Percentiles rank a stretch among this genome's conserved stretches.
These are phyloP conservation scores for Blakeslea trispora DNA, from an alignment of 371 early-diverging fungal genomes.

Conservation along the genomic window DNA sequence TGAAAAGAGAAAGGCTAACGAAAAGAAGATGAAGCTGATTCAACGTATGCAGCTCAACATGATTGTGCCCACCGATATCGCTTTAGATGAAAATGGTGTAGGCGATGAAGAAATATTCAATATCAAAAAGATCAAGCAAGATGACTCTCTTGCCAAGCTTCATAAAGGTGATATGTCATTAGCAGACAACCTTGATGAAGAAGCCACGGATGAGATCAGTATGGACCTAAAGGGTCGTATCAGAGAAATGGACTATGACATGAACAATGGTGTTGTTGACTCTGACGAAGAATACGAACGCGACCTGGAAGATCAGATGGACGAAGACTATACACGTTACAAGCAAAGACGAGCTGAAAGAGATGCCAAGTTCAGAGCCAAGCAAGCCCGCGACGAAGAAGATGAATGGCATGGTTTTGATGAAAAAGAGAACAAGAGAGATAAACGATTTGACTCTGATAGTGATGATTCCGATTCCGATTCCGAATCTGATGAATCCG, in stretches of 20 bases:
- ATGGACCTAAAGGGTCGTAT: constrained; percentile 33
- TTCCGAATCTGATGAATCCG: too few species aligned
- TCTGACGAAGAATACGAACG: constrained; percentile 48
- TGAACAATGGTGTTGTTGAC: constrained; percentile 44
- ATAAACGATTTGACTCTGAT: constrained; percentile 30
- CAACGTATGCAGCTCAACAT: constrained; percentile 91
- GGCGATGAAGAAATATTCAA: constrained; percentile 65
- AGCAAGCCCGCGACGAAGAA: constrained; percentile 62
- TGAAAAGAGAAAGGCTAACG: constrained; percentile 64
- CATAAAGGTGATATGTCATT: constrained; percentile 60
- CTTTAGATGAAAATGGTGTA: constrained; percentile 71
- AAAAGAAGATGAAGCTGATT: constrained; percentile 81
- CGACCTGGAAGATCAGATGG: constrained; percentile 74
- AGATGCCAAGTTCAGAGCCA: constrained; percentile 77
- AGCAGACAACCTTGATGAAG: constrained; percentile 53
- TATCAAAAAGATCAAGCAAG: constrained; percentile 57
- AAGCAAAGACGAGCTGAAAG: constrained; percentile 70
- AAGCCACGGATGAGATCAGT: constrained; percentile 38
- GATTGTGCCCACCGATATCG: constrained; percentile 88
- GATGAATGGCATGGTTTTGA: constrained; percentile 76
- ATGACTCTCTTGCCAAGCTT: constrained; percentile 47
- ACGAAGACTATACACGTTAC: constrained; percentile 73
- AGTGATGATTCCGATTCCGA: constrained; percentile 17
- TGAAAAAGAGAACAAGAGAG: constrained; percentile 49
- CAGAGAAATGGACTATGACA: constrained; percentile 40